A percentile compares a stretch with the other conserved stretches of the same genome.
Conservation (phyloP, 371 early-diverging fungal genomes). For the Rhizopus delemar region DNA sequence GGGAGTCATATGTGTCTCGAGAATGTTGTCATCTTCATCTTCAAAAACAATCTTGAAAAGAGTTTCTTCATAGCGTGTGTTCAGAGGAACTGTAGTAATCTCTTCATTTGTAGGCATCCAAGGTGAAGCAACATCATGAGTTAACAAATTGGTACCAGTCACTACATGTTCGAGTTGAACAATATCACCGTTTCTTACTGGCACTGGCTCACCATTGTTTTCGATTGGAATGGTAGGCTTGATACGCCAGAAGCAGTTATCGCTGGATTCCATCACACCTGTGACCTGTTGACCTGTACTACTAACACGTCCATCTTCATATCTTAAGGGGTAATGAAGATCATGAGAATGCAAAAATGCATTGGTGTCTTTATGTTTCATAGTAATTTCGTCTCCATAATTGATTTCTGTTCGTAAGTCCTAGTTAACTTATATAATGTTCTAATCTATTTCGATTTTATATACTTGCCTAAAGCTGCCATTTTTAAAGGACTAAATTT, state of each 20-base stretch:
- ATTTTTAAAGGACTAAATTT: slow-evolving; percentile 74
- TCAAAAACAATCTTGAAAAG: slow-evolving; percentile 67
- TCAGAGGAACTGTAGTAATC: slow-evolving; percentile 75
- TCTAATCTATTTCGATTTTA: neutral
- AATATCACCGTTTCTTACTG: slow-evolving; percentile 63
- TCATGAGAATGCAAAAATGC: slow-evolving; percentile 84
- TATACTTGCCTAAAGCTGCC: slow-evolving; percentile 45
- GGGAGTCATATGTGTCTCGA: slow-evolving; percentile 60
- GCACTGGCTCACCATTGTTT: slow-evolving; percentile 18
- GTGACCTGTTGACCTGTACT: slow-evolving; percentile 95
- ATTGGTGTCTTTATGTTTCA: slow-evolving; percentile 76
- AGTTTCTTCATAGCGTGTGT: slow-evolving; percentile 62
- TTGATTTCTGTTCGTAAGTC: slow-evolving; percentile 57
- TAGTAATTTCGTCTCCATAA: slow-evolving; percentile 78
- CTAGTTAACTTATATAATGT: neutral
- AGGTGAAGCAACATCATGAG: slow-evolving; percentile 98
- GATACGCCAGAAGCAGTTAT: slow-evolving; percentile 86
- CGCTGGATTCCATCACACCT: slow-evolving; percentile 67
- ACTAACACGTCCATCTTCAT: slow-evolving; percentile 91
- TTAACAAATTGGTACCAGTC: slow-evolving; percentile 74
- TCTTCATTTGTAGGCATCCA: slow-evolving; percentile 95
- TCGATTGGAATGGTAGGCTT: slow-evolving; percentile 51
- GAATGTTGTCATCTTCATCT: slow-evolving; percentile 39
- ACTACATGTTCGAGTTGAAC: slow-evolving; percentile 72
- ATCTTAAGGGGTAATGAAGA: slow-evolving; percentile 84